Conservation (phyloP, 768 basidiomycete species). For the Dentipellis fragilis region DNA sequence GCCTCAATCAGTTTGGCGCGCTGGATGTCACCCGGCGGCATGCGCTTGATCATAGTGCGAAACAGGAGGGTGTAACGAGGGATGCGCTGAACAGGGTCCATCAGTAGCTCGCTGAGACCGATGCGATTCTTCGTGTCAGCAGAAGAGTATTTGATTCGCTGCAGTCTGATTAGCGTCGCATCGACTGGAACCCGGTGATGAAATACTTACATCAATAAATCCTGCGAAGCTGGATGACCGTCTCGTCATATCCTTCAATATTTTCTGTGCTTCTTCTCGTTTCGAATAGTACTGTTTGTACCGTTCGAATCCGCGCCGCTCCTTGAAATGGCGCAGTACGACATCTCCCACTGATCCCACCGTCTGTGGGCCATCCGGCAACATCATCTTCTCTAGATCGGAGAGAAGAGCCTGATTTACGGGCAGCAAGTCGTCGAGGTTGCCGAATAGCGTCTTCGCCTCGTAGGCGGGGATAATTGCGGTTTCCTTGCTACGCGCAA, state of each 20-base stretch:
- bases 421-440: slow-evolving; percentile 80
- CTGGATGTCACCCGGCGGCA: slow-evolving; percentile 71
- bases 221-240: slow-evolving; percentile 72
- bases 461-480: slow-evolving; percentile 85
- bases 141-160: slow-evolving; percentile 84
- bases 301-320: slow-evolving; percentile 75
- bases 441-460: slow-evolving; percentile 89
- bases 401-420: slow-evolving; percentile 83
- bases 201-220: slow-evolving; percentile 71
- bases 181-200: neutral
- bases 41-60: slow-evolving; percentile 85
- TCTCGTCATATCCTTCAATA: slow-evolving; percentile 76
- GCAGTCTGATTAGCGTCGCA: slow-evolving; percentile 1
- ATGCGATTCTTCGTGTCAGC: slow-evolving; percentile 70
- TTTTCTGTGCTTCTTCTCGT: slow-evolving; percentile 83
- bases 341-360: slow-evolving; percentile 76
- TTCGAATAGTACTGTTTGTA: slow-evolving; percentile 89
- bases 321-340: slow-evolving; percentile 78
- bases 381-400: slow-evolving; percentile 74
- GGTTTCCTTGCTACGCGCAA: slow-evolving; percentile 75
- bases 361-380: slow-evolving; percentile 42
- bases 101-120: slow-evolving; percentile 82
- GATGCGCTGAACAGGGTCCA: slow-evolving; percentile 95
- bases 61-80: slow-evolving; percentile 91
- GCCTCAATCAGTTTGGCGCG: slow-evolving; percentile 74